Evolutionary conservation across 331 rosid species (phyloP).

Genomic region (Cydonia oblonga): DNA sequence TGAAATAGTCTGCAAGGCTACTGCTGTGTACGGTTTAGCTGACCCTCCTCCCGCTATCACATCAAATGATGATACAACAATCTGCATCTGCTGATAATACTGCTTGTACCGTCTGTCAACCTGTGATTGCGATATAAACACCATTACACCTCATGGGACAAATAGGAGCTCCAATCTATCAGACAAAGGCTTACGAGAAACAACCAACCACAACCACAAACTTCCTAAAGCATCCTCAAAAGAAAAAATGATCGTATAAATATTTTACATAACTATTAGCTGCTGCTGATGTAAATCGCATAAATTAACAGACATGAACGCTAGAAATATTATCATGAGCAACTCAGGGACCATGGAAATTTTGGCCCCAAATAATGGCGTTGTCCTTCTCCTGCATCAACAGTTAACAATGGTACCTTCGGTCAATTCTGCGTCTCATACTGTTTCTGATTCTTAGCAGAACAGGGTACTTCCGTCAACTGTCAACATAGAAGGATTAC

Average conservation of each 20-base stretch:
- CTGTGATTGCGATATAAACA: slow-evolving; percentile 21
- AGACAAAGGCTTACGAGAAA: neutral
- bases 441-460: neutral
- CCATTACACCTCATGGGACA: neutral
- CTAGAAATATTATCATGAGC: neutral
- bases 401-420: neutral
- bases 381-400: neutral
- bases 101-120: slow-evolving; percentile 77
- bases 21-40: slow-evolving; percentile 71
- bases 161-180: neutral
- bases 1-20: slow-evolving; percentile 76
- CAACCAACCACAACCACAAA: neutral
- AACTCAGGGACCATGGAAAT: neutral
- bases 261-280: neutral
- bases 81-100: slow-evolving; percentile 74
- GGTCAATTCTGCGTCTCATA: neutral
- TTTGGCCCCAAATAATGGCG: neutral
- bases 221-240: neutral
- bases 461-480: neutral
- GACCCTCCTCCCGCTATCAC: slow-evolving; percentile 62
- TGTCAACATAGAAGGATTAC: neutral
- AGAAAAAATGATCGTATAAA: neutral
- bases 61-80: slow-evolving; percentile 70
- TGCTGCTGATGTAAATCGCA: neutral
- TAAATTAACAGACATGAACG: neutral